Evolutionary conservation across 2,329 filamentous ascomycete species (phyloP).

Genomic region (Aspergillus sp.): DNA sequence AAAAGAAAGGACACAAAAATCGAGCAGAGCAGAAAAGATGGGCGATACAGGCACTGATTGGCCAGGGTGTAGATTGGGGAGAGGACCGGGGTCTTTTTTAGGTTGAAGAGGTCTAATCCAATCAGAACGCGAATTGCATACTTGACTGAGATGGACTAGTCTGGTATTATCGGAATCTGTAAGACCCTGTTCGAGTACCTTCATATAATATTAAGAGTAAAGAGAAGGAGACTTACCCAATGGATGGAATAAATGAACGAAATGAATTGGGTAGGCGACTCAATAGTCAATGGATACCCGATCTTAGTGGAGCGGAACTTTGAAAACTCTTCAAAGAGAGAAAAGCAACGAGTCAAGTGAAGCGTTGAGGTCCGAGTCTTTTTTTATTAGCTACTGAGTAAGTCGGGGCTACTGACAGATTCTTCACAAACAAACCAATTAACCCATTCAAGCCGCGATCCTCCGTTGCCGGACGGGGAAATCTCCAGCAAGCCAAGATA

Average conservation of each 20-base stretch:
- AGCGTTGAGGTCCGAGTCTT: background rate
- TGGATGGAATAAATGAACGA: background rate
- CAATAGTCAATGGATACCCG: background rate
- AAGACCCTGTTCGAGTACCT: background rate
- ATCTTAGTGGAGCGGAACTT: background rate
- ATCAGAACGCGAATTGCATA: background rate
- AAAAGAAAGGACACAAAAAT: conserved; percentile 6
- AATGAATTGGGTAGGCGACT: too few relatives aligned
- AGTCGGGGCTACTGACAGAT: background rate
- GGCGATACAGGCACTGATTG: conserved; percentile 23
- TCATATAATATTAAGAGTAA: background rate
- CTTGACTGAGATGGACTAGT: background rate
- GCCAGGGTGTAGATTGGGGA: conserved; percentile 21
- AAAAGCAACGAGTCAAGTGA: background rate
- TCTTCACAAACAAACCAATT: background rate
- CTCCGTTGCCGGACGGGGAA: background rate
- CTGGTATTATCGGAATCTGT: background rate
- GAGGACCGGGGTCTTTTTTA: conserved; percentile 18
- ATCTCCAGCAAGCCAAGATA: background rate
- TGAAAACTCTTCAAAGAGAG: too few relatives aligned
- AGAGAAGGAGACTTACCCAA: background rate
- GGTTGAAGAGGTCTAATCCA: conserved; percentile 9
- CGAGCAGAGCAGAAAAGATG: conserved; percentile 15
- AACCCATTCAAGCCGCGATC: too few relatives aligned
- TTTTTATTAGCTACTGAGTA: too few relatives aligned